Evolutionary conservation across 257 asterid species (phyloP).

Genomic region (Fraxinus americana): DNA sequence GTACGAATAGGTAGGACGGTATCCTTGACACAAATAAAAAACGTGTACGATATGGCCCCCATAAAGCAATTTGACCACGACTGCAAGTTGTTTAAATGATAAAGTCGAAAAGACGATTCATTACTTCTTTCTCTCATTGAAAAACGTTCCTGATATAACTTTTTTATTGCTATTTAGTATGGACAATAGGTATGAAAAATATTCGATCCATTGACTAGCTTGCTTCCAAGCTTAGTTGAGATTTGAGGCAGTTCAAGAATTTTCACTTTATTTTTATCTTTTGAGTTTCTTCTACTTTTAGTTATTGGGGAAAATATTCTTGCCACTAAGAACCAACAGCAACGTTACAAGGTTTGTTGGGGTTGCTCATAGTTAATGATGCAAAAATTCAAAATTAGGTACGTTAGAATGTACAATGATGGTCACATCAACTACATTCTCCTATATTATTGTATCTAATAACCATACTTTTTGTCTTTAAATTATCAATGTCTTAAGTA

Average conservation of each 20-base stretch:
- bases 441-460: neutral
- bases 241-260: neutral
- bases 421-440: slow-evolving; percentile 37
- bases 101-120: too few species aligned
- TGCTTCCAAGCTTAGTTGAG: too few species aligned
- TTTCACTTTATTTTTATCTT: neutral
- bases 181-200: too few species aligned
- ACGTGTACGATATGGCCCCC: too few species aligned
- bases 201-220: too few species aligned
- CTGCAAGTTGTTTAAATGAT: slow-evolving; percentile 1
- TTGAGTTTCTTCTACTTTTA: neutral
- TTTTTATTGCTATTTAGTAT: too few species aligned
- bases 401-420: slow-evolving; percentile 1
- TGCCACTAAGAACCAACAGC: neutral
- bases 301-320: neutral
- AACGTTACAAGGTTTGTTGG: slow-evolving; percentile 3
- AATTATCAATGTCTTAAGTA: neutral
- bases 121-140: too few species aligned
- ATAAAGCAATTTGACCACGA: too few species aligned
- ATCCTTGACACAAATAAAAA: too few species aligned
- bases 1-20: too few species aligned
- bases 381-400: neutral
- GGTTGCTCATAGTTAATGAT: slow-evolving; percentile 3
- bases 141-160: too few species aligned
- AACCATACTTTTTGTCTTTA: neutral